Evolutionary conservation across 2,329 filamentous ascomycete genomes (phyloP).

Genomic region (Oidium heveae): DNA sequence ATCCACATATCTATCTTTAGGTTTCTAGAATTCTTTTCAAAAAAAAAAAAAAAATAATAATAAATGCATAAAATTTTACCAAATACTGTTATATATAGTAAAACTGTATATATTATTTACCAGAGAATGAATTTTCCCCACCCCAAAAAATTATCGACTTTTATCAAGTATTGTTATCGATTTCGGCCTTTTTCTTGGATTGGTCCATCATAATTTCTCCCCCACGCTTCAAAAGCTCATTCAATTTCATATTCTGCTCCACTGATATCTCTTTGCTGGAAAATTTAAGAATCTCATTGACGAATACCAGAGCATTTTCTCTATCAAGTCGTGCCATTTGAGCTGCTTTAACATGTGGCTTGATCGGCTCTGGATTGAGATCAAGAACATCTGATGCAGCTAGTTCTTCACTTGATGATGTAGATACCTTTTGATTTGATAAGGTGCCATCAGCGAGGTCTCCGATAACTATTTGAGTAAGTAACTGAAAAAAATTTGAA

Average conservation of each 20-base stretch:
- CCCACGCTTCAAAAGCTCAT: constrained; percentile 24
- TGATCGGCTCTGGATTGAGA: constrained; percentile 4
- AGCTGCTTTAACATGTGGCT: constrained; percentile 12
- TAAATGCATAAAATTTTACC: no score
- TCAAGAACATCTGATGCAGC: not conserved
- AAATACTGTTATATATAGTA: no score
- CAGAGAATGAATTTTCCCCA: no score
- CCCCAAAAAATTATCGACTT: no score
- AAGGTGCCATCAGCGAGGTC: constrained; percentile 10
- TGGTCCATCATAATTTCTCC: constrained; percentile 9
- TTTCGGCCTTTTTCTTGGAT: no score
- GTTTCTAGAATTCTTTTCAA: no score
- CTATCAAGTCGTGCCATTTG: constrained; percentile 27
- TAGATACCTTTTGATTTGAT: not conserved
- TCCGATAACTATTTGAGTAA: constrained; percentile 25
- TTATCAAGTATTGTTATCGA: no score
- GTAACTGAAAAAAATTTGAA: constrained; percentile 18
- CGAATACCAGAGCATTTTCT: constrained; percentile 34
- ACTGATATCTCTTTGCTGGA: constrained; percentile 18
- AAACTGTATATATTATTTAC: no score
- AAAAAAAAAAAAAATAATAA: no score
- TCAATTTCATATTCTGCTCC: constrained; percentile 18
- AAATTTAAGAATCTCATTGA: constrained; percentile 26
- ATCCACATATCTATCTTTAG: no score
- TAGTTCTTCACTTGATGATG: not conserved